Conservation (phyloP, 202 grass and related monocot species). For the Musa balbisiana region DNA sequence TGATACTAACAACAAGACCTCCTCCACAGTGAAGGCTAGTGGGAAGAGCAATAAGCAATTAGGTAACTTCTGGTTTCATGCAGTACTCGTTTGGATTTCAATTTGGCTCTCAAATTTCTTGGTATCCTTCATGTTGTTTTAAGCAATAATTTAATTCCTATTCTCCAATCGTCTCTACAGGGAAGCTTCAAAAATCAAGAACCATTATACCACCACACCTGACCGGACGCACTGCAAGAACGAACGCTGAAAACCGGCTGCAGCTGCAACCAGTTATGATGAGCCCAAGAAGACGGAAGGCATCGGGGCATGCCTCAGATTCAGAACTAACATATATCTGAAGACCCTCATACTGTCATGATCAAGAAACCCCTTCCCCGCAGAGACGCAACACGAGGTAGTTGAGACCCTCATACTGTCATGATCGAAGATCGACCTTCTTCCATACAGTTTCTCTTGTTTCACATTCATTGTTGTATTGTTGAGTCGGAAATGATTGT, state of each 20-base stretch:
- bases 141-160: not conserved
- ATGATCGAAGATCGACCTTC: no score
- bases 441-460: no score
- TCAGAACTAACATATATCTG: not conserved
- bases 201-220: not conserved
- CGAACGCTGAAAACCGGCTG: not conserved
- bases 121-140: no score
- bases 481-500: no score
- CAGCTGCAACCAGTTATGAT: not conserved
- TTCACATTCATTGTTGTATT: no score
- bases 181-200: not conserved
- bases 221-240: not conserved
- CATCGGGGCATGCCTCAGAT: not conserved
- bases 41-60: not conserved
- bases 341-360: no score
- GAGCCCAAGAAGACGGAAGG: not conserved
- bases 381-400: no score
- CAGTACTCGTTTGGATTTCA: not conserved
- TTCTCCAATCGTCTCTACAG: not conserved
- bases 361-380: no score
- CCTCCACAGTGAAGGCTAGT: not conserved
- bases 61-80: not conserved
- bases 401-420: no score
- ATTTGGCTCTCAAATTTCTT: no score
- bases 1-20: not conserved